Evolutionary conservation across 2,329 filamentous ascomycete genomes (phyloP).

Genomic region (Lecanicillium sp.): DNA sequence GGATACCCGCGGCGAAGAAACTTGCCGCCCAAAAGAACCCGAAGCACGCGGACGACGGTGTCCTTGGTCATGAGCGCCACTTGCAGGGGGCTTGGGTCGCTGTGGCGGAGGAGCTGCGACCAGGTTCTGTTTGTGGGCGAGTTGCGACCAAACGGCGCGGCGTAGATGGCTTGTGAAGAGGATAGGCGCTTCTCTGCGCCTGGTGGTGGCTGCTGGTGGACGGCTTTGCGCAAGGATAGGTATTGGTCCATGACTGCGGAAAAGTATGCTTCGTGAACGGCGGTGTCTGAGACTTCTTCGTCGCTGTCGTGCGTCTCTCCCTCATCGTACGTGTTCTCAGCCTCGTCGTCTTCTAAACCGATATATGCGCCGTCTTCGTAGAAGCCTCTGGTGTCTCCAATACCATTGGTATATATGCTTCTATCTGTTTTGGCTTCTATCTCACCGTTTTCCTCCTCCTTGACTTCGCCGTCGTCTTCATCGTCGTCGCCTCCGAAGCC

Average conservation of each 20-base stretch:
- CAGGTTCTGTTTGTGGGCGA: constrained; percentile 44
- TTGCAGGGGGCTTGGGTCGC: constrained; percentile 52
- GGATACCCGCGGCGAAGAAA: constrained; percentile 53
- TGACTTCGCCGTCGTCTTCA: constrained; percentile 21
- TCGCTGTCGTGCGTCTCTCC: constrained; percentile 20
- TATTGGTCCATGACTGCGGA: constrained; percentile 59
- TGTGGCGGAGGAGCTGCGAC: constrained; percentile 41
- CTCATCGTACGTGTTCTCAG: constrained; percentile 18
- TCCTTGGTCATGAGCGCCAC: constrained; percentile 59
- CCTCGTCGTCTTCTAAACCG: constrained; percentile 40
- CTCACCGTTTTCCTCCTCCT: constrained; percentile 20
- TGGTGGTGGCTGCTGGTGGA: constrained; percentile 49
- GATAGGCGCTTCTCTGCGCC: constrained; percentile 45
- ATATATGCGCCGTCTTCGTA: constrained; percentile 77
- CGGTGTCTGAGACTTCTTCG: constrained; percentile 20
- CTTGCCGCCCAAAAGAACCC: constrained; percentile 56
- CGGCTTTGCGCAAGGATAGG: constrained; percentile 49
- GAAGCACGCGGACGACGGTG: constrained; percentile 58
- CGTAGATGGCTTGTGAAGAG: constrained; percentile 44
- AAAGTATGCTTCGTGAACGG: constrained; percentile 61
- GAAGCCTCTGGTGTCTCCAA: constrained; percentile 52
- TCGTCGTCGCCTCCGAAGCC: constrained; percentile 21
- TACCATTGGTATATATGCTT: constrained; percentile 38
- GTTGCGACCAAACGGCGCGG: constrained; percentile 44
- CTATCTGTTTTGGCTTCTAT: constrained; percentile 21